Conservation (phyloP, 2,329 filamentous ascomycete genomes). For the Aspergillus sp. region DNA sequence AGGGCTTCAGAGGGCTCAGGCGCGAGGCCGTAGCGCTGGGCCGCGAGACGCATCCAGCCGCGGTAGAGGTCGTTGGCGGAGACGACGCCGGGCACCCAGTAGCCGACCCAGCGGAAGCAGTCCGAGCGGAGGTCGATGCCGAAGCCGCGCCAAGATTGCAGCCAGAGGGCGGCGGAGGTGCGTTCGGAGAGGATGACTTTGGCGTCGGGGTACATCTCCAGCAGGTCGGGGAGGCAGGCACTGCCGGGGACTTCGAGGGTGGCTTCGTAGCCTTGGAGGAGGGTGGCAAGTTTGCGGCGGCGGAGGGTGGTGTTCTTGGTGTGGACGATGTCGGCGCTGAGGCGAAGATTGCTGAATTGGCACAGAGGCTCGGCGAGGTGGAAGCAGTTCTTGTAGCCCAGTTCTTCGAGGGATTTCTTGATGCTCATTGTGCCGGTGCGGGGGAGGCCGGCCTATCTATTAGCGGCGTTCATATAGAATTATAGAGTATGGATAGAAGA, state of each 20-base stretch:
- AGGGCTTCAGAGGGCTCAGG: slow-evolving; percentile 9
- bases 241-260: slow-evolving; percentile 11
- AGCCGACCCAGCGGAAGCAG: slow-evolving; percentile 12
- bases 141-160: slow-evolving; percentile 10
- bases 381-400: slow-evolving; percentile 11
- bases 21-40: slow-evolving; percentile 6
- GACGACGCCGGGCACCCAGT: slow-evolving; percentile 12
- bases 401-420: slow-evolving; percentile 11
- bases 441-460: slow-evolving; percentile 12
- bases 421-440: slow-evolving; percentile 15
- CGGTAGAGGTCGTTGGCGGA: slow-evolving; percentile 13
- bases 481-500: neutral
- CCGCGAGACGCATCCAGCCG: slow-evolving; percentile 5
- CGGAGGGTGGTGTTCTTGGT: slow-evolving; percentile 11
- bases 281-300: slow-evolving; percentile 6
- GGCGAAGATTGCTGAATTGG: slow-evolving; percentile 10
- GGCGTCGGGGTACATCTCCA: slow-evolving; percentile 11
- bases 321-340: slow-evolving; percentile 9
- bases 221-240: slow-evolving; percentile 8
- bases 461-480: neutral
- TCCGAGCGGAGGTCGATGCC: slow-evolving; percentile 11
- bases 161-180: slow-evolving; percentile 10
- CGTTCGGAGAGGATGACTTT: slow-evolving; percentile 8
- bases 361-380: slow-evolving; percentile 12
- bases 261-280: slow-evolving; percentile 8